phyloP scores from a whole-genome alignment of 75 land plant species.

The Gnetum montanum region DNA sequence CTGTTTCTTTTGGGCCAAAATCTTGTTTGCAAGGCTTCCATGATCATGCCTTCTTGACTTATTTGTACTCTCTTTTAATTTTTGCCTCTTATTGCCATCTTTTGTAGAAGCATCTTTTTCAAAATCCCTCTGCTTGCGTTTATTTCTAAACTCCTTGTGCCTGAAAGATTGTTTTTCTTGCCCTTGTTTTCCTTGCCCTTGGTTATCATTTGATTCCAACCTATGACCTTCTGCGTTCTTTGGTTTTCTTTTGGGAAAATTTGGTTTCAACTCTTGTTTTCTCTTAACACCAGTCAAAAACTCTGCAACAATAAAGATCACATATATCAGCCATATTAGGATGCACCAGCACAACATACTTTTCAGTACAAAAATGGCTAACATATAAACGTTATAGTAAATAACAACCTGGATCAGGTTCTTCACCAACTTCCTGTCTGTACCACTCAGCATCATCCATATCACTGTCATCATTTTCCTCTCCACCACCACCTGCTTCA shows the following conservation, averaged over 20 bases:
- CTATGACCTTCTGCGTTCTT: not conserved
- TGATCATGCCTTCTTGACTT: slow-evolving; percentile 3
- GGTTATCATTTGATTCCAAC: not conserved
- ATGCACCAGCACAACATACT: not conserved
- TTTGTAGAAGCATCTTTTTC: slow-evolving; percentile 10
- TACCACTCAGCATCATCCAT: slow-evolving; percentile 43
- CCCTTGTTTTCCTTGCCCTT: not conserved
- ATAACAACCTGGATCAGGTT: slow-evolving; percentile 46
- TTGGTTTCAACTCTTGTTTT: slow-evolving; percentile 2
- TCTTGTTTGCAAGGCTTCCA: slow-evolving; percentile 11
- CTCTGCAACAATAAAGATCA: slow-evolving; percentile 1
- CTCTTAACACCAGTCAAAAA: slow-evolving; percentile 3
- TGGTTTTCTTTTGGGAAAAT: not conserved
- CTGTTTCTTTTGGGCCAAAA: slow-evolving; percentile 14
- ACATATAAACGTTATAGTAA: not conserved
- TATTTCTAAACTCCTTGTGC: not conserved
- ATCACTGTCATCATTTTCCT: slow-evolving; percentile 16
- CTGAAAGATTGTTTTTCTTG: not conserved
- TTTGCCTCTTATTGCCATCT: not conserved
- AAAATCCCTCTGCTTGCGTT: not conserved
- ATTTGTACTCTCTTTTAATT: not conserved
- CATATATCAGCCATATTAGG: not conserved
- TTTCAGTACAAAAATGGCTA: not conserved
- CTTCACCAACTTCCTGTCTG: slow-evolving; percentile 45
- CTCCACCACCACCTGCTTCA: not conserved